Evolutionary conservation across 1,284 basidiomycete species (phyloP).

Genomic region (Cryptococcus sp.): DNA sequence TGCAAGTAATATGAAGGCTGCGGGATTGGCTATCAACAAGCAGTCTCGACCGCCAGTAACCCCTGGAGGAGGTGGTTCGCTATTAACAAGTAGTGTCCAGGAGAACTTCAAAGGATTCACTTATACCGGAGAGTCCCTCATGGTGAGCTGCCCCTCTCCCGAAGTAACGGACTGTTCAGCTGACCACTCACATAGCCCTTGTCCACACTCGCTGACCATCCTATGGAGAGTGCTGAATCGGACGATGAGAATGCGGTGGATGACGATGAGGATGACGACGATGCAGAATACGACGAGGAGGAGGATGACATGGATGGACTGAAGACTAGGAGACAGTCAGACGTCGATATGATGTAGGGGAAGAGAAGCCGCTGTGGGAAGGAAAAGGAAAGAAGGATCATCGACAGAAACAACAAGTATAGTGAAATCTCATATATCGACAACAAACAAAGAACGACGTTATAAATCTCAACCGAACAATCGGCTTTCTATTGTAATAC

Average conservation of each 20-base stretch:
- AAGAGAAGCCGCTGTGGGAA: too few relatives aligned
- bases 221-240: slow-evolving; percentile 45
- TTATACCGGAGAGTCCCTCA: slow-evolving; percentile 75
- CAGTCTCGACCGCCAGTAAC: slow-evolving; percentile 30
- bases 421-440: too few relatives aligned
- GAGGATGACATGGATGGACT: slow-evolving; percentile 41
- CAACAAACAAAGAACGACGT: too few relatives aligned
- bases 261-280: slow-evolving; percentile 24
- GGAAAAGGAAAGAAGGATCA: too few relatives aligned
- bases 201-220: slow-evolving; percentile 48
- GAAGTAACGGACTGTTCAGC: background rate
- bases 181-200: slow-evolving; percentile 33
- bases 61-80: slow-evolving; percentile 56
- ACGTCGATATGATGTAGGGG: slow-evolving; percentile 43
- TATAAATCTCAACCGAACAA: too few relatives aligned
- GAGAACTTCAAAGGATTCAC: slow-evolving; percentile 92
- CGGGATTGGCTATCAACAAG: slow-evolving; percentile 42
- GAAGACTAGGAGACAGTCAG: slow-evolving; percentile 41
- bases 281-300: slow-evolving; percentile 38
- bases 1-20: slow-evolving; percentile 23
- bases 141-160: slow-evolving; percentile 29
- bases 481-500: background rate
- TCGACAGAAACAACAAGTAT: too few relatives aligned
- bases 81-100: slow-evolving; percentile 82
- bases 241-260: slow-evolving; percentile 38